A percentile compares a stretch with the other conserved stretches of the same genome.
Evolutionary conservation across 768 basidiomycete genomes (phyloP).

Genomic region (Serendipita sp.): DNA sequence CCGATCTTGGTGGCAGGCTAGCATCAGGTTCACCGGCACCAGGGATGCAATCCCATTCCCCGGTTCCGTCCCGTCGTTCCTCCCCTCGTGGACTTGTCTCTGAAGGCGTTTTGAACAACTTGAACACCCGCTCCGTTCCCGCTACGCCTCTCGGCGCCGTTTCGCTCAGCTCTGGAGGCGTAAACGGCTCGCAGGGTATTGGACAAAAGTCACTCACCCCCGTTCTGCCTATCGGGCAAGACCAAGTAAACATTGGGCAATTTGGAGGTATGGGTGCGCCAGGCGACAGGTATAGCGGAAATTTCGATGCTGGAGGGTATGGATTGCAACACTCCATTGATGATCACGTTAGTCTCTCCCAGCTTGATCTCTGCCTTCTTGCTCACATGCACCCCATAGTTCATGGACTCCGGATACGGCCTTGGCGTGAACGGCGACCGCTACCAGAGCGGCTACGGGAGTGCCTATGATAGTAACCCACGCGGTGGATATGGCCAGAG

Average conservation of each 20-base stretch:
- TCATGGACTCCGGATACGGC: conserved; percentile 16
- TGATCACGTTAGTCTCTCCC: not conserved
- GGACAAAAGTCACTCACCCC: conserved; percentile 41
- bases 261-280: conserved; percentile 7
- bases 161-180: conserved; percentile 12
- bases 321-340: not conserved
- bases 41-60: conserved; percentile 43
- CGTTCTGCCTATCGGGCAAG: conserved; percentile 33
- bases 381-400: not conserved
- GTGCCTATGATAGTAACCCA: conserved; percentile 28
- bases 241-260: conserved; percentile 45
- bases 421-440: conserved; percentile 14
- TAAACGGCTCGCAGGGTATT: conserved; percentile 12
- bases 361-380: not conserved
- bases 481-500: conserved; percentile 48
- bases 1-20: conserved; percentile 27
- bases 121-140: conserved; percentile 53
- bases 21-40: conserved; percentile 45
- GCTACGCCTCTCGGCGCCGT: conserved; percentile 55
- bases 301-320: not conserved
- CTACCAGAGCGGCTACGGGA: not conserved
- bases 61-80: conserved; percentile 38
- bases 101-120: conserved; percentile 13
- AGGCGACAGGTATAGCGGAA: not conserved
- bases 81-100: conserved; percentile 51